phyloP scores from a whole-genome alignment of 2,329 filamentous ascomycete genomes.

The Tothia fuscella region DNA sequence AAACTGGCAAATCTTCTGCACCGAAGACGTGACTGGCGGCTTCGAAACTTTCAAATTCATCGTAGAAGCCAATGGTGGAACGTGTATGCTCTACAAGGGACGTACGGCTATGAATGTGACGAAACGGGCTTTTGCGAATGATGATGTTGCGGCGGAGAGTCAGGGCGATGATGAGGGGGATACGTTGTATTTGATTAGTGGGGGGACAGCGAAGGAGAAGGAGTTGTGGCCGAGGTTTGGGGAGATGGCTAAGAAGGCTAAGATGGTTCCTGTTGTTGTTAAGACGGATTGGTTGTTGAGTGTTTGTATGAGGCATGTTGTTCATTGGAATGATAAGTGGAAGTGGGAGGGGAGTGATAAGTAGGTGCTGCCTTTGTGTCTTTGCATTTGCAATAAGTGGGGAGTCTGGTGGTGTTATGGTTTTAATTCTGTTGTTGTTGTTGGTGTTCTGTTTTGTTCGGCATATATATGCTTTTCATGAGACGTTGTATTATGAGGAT shows the following conservation, averaged over 20 bases:
- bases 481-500: too few species aligned
- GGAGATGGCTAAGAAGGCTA: slow-evolving; percentile 63
- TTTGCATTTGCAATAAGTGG: too few species aligned
- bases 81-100: slow-evolving; percentile 65
- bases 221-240: slow-evolving; percentile 70
- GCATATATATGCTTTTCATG: too few species aligned
- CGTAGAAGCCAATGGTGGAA: slow-evolving; percentile 76
- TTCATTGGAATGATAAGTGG: slow-evolving; percentile 24
- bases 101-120: slow-evolving; percentile 50
- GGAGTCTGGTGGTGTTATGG: too few species aligned
- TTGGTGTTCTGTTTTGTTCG: too few species aligned
- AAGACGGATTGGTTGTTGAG: slow-evolving; percentile 81
- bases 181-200: slow-evolving; percentile 67
- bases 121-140: slow-evolving; percentile 40
- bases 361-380: too few species aligned
- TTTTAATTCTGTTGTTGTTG: too few species aligned
- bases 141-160: slow-evolving; percentile 39
- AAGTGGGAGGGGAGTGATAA: not conserved
- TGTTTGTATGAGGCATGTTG: slow-evolving; percentile 76
- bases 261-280: slow-evolving; percentile 72
- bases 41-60: slow-evolving; percentile 77
- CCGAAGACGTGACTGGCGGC: slow-evolving; percentile 65
- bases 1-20: slow-evolving; percentile 73
- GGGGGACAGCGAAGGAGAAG: slow-evolving; percentile 52
- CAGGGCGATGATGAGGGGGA: slow-evolving; percentile 43